Evolutionary conservation across 768 basidiomycete species (phyloP).

Genomic region (Calocybe indica): DNA sequence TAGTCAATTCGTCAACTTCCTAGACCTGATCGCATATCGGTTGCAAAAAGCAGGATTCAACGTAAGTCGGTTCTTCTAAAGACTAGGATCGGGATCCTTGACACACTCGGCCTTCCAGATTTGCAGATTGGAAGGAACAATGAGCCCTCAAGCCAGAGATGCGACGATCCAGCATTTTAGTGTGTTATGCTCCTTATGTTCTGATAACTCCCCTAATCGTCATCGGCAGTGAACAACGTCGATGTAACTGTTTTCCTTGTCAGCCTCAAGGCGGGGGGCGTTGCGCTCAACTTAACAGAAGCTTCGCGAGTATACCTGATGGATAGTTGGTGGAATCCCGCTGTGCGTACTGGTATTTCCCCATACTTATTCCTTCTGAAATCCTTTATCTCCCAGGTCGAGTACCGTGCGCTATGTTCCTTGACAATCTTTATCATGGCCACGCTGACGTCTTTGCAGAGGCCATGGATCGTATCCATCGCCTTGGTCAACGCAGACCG

Average conservation of each 20-base stretch:
- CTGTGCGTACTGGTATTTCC: constrained; percentile 39
- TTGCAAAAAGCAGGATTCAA: constrained; percentile 89
- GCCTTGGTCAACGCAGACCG: constrained; percentile 90
- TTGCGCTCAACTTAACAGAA: constrained; percentile 84
- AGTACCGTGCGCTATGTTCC: constrained; percentile 57
- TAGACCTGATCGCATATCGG: constrained; percentile 90
- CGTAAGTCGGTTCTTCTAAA: constrained; percentile 35
- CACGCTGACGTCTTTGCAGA: constrained; percentile 36
- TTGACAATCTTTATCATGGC: neutral
- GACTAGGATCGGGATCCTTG: neutral
- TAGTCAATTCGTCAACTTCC: constrained; percentile 90
- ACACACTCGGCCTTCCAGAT: constrained; percentile 39
- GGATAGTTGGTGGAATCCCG: constrained; percentile 99
- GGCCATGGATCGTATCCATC: constrained; percentile 97
- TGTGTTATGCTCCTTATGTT: constrained; percentile 27
- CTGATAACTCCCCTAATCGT: neutral
- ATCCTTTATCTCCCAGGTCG: constrained; percentile 39
- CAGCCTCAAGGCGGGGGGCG: constrained; percentile 93
- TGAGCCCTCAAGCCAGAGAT: constrained; percentile 95
- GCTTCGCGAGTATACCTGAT: constrained; percentile 93
- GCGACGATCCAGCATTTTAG: constrained; percentile 94
- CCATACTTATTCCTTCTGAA: neutral
- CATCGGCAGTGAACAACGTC: constrained; percentile 71
- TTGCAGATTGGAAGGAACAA: constrained; percentile 92
- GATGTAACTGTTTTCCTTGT: constrained; percentile 98